These are phyloP conservation scores for Paraphysoderma sedebokerense DNA, from an alignment of 371 early-diverging fungal species.

Conservation along the genomic window DNA sequence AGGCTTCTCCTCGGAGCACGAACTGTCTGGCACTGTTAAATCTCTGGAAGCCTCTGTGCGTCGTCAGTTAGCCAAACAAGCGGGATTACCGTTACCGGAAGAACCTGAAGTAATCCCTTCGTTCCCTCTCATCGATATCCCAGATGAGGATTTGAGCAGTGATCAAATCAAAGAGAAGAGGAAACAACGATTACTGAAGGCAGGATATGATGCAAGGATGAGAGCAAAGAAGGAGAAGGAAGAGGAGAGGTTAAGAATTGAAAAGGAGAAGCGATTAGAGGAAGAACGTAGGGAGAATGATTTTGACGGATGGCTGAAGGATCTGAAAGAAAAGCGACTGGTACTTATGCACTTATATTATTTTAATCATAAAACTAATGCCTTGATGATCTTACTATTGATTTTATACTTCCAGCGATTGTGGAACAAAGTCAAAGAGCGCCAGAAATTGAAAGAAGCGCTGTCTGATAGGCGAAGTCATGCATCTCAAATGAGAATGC, in stretches of 20 bases:
- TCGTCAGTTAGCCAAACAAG: too few species aligned
- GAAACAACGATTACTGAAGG: constrained; percentile 65
- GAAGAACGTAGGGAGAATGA: constrained; percentile 47
- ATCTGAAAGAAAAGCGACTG: constrained; percentile 40
- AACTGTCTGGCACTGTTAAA: too few species aligned
- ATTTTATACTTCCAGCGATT: constrained; percentile 13
- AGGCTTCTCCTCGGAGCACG: too few species aligned
- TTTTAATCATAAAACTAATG: background rate
- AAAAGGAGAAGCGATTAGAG: constrained; percentile 44
- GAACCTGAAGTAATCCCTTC: constrained; percentile 41
- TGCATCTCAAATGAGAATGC: constrained; percentile 68
- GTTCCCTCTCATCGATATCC: constrained; percentile 55
- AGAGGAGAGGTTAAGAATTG: constrained; percentile 39
- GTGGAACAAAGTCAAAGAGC: constrained; percentile 39
- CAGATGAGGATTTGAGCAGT: constrained; percentile 59
- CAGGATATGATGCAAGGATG: constrained; percentile 61
- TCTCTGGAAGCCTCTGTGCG: too few species aligned
- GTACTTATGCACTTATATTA: constrained; percentile 4
- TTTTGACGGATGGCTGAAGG: constrained; percentile 53
- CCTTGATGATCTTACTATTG: background rate
- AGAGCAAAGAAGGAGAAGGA: constrained; percentile 59
- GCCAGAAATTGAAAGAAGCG: constrained; percentile 47
- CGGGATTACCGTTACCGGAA: too few species aligned
- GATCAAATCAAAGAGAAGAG: constrained; percentile 65
- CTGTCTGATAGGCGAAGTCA: constrained; percentile 68